phyloP scores from a whole-genome alignment of 2,329 filamentous ascomycete species.

The Calonectria crousiana region DNA sequence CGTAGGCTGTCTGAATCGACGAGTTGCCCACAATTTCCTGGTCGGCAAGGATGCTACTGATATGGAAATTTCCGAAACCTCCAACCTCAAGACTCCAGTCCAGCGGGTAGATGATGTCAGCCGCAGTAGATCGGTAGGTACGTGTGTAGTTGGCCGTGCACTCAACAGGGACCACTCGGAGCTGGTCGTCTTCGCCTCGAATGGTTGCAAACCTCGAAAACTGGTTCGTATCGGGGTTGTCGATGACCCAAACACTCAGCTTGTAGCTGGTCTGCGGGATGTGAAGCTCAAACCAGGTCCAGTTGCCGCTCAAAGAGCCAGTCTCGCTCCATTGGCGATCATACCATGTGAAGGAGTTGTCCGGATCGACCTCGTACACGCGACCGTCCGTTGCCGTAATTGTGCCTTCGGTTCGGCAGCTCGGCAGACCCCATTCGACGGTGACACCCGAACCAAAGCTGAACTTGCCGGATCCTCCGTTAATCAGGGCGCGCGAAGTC shows the following conservation, averaged over 20 bases:
- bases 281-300: slow-evolving; percentile 2
- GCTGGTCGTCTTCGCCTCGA: neutral
- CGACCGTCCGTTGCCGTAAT: neutral
- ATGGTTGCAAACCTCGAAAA: neutral
- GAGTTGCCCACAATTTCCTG: neutral
- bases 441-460: neutral
- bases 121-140: neutral
- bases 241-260: neutral
- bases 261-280: neutral
- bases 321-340: neutral
- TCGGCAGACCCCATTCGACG: neutral
- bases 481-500: neutral
- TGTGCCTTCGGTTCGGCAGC: neutral
- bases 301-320: neutral
- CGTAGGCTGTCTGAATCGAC: neutral
- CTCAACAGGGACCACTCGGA: neutral
- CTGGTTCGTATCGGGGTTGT: neutral
- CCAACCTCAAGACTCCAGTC: neutral
- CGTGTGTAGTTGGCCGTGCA: neutral
- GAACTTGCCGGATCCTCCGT: neutral
- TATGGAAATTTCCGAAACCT: neutral
- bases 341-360: neutral
- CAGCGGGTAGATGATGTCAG: neutral
- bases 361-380: neutral
- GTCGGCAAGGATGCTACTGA: neutral